Evolutionary conservation across 768 basidiomycete genomes (phyloP), one percentile per base, ranked within the genome.

Genomic region (Rhodotorula paludigena): DNA sequence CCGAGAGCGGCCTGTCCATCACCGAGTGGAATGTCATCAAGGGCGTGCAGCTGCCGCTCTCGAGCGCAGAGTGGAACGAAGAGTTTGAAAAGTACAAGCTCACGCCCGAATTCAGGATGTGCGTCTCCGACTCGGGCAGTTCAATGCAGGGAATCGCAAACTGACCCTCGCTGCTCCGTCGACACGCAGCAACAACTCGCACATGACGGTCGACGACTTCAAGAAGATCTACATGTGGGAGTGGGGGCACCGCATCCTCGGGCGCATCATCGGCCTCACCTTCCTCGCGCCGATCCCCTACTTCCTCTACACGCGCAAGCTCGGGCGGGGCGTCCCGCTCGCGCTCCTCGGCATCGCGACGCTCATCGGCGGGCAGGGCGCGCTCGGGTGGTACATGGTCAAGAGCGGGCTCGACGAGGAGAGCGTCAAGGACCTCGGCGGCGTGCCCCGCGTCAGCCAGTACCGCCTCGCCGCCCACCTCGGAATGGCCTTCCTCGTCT

Each of bases 371-470:
- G 86, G 85, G 28, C 92, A 99, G 78, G 96, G 96, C 53, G 82
- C 84, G 28, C 82, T 99, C 28, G 96, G 96, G 35, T 99, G 96
- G 96, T 97, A 98, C 81, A 99, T 99, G 96, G 96, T 99, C 62
- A 89, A 93, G 78, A 97, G 92, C 20, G 96, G 96, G 3, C 82
- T 99, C 18, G 89, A 92, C 74, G 85, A 89, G 60, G 84, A 88
- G 18, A 81, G 90, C 60, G 82, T 97, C 80, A 83, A 86, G 11
- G 87, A 84, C 14, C 89, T 89, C 7, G 88, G 87, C 23, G 87
- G 89, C 18, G 88, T 94, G 12, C 93, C 96, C 3, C 87, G 96
- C 12, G 96, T 99, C 15, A 92, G 90, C 25, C 96, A 99, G 77
- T 99, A 99, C 78, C 84, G 96, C 18, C 85, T 99, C 33, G 96